Base-by-base conservation (phyloP, 1,284 basidiomycete genomes). In the Violaceomyces palustris region DNA sequence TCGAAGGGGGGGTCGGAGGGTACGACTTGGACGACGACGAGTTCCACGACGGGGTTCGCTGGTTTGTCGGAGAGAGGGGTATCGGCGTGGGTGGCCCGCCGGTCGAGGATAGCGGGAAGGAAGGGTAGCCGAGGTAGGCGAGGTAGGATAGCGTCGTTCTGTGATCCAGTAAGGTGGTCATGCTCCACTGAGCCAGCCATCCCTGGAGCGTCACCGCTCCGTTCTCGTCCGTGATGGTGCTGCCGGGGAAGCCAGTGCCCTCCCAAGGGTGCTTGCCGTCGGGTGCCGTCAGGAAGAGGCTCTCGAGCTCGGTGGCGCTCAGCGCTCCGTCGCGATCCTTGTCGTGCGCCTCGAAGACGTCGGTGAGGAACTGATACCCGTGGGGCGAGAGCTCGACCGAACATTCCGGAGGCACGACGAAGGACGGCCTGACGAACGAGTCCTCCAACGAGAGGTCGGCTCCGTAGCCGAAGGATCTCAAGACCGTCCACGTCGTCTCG, bases 161-260 rank as follows among this genome's bases (percentile, higher is more conserved):
- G 64, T 92, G 85, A 67, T 96, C 88, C 14, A 98, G 79, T 2
- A 98, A 78, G 1, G 93, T 98, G 1, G 91, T 94, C 92, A 97
- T 96, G 72, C 88, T 94, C 93, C 93, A 98, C 73, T 97, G 92
- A 19, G 93, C 93, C 14, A 98, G 78, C 93, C 93, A 98, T 6
- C 90, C 90, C 75, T 97, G 93, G 37, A 98, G 75, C 14, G 93
- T 97, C 12, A 97, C 88, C 9, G 87, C 83, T 8, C 89, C 91
- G 31, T 82, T 79, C 68, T 93, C 91, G 65, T 92, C 87, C 10
- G 89, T 86, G 37, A 92, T 80, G 2, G 90, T 93, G 1, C 85
- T 92, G 64, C 90, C 86, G 10, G 70, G 70, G 49, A 72, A 72
- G 35, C 58, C 55, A 2, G 45, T 50, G 17, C 56, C 59, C 12